Base-by-base conservation (phyloP, 805 yeast genomes). In the Starmera pachycereana region DNA sequence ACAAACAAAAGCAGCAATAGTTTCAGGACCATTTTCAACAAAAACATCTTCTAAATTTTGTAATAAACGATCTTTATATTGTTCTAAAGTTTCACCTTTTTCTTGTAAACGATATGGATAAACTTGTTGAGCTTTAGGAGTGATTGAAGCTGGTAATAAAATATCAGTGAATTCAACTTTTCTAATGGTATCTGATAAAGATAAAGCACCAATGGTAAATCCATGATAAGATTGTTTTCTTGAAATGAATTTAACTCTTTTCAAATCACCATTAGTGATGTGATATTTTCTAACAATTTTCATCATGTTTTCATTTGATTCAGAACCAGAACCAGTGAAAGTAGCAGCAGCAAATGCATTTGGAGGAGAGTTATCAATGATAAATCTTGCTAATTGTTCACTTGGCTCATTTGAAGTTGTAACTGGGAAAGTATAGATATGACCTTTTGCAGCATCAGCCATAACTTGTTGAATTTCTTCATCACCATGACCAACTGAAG, bases 231-330 rank as follows among this genome's bases (percentile, higher is more conserved):
- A 61, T 52, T 63, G 65, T 37, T 57, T 50, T 52, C 75, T 60
- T n/a, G 68, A 58, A 42, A 71, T 64, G 47, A 66, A 66, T 41
- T 67, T 63, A 48, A 54, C 52, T 53, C 74, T 63, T 41, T 62
- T 54, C 7, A 57, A 46, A 42, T 69, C 69, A 37, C 72, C 73
- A 19, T 51, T 60, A 45, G 66, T 72, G 33, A 62, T 54, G 42
- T 58, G 66, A 46, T 63, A 70, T 52, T 69, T 73, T 51, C 64
- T 63, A 27, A 74, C 72, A 45, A 78, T 71, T 59, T 76, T 77
- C 49, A 77, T 48, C 6, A 81, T 80, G 25, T 77, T 78, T 53
- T 77, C 84, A 52, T 74, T 78, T 16, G 82, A 74, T 57, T 77
- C 84, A 13, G 82, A 66, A 9, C 86, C 87, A 4, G 81, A 72